Conservation (phyloP, 1,284 basidiomycete genomes). For the Cutaneotrichosporon spelunceum region DNA sequence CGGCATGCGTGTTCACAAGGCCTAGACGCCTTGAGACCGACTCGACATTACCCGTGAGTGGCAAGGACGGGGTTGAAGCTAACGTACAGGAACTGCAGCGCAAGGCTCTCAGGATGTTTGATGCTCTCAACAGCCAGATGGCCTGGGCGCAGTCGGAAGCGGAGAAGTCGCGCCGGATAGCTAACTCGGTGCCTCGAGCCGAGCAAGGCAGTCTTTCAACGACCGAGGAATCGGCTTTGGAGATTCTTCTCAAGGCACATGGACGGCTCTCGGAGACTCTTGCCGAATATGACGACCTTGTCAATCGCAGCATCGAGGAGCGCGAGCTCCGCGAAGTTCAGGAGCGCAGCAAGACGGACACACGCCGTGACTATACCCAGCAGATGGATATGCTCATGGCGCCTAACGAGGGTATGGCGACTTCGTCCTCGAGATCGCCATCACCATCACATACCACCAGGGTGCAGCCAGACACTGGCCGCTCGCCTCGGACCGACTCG, state of each 20-base stretch:
- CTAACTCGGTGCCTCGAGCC: slow-evolving; percentile 11
- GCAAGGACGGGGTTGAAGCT: background rate
- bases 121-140: slow-evolving; percentile 51
- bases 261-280: slow-evolving; percentile 39
- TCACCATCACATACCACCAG: slow-evolving; percentile 29
- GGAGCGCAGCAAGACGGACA: slow-evolving; percentile 50
- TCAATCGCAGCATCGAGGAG: slow-evolving; percentile 39
- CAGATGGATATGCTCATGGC: slow-evolving; percentile 25
- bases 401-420: slow-evolving; percentile 12
- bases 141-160: slow-evolving; percentile 54
- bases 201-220: slow-evolving; percentile 17
- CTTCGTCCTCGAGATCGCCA: slow-evolving; percentile 42
- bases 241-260: slow-evolving; percentile 43
- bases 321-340: slow-evolving; percentile 42
- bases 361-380: slow-evolving; percentile 38
- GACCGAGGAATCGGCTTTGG: slow-evolving; percentile 43
- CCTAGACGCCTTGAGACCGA: slow-evolving; percentile 40
- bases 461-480: background rate
- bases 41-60: slow-evolving; percentile 39
- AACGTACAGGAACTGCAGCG: slow-evolving; percentile 48
- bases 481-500: slow-evolving; percentile 5
- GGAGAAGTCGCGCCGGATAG: slow-evolving; percentile 36
- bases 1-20: slow-evolving; percentile 40
- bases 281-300: slow-evolving; percentile 46
- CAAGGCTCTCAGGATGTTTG: slow-evolving; percentile 48